Percentiles rank a stretch among this genome's conserved stretches.
Evolutionary conservation across 148 eudicot species (phyloP).

Genomic region (Rhododendron griersonianum): DNA sequence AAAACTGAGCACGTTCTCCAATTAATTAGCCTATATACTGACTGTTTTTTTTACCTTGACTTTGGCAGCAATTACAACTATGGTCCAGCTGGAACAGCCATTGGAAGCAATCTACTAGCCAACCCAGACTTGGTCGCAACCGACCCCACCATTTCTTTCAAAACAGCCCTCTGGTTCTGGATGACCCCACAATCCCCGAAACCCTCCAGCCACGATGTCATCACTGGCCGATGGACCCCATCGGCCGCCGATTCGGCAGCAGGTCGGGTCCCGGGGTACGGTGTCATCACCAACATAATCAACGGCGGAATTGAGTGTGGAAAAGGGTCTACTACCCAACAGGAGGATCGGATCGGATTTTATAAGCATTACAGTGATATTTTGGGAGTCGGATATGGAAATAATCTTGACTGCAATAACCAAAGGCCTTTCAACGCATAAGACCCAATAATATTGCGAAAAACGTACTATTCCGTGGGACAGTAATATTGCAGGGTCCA

Average conservation of each 20-base stretch:
- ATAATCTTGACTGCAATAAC: slow-evolving; percentile 23
- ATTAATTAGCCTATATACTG: too few species aligned
- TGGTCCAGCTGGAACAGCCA: too few species aligned
- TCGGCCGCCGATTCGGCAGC: slow-evolving; percentile 2
- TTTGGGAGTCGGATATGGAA: slow-evolving; percentile 10
- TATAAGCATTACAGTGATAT: slow-evolving; percentile 25
- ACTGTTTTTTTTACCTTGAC: too few species aligned
- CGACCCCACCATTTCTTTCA: too few species aligned
- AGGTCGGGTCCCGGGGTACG: slow-evolving; percentile 25
- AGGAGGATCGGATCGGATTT: slow-evolving; percentile 24
- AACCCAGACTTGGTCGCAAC: too few species aligned
- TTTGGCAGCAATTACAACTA: too few species aligned
- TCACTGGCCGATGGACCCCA: slow-evolving; percentile 24
- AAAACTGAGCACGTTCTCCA: too few species aligned
- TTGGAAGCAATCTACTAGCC: too few species aligned
- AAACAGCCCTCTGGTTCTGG: too few species aligned
- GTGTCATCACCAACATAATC: slow-evolving; percentile 26
- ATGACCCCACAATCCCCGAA: too few species aligned
- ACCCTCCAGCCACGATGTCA: slow-evolving; percentile 1
- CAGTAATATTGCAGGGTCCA: too few species aligned
- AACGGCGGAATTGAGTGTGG: slow-evolving; percentile 34
- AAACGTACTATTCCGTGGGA: too few species aligned
- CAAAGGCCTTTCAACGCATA: slow-evolving; percentile 13
- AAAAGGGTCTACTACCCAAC: not conserved
- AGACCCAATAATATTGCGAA: not conserved